phyloP scores from a whole-genome alignment of 2,329 filamentous ascomycete species.

The Ascochyta koolunga region DNA sequence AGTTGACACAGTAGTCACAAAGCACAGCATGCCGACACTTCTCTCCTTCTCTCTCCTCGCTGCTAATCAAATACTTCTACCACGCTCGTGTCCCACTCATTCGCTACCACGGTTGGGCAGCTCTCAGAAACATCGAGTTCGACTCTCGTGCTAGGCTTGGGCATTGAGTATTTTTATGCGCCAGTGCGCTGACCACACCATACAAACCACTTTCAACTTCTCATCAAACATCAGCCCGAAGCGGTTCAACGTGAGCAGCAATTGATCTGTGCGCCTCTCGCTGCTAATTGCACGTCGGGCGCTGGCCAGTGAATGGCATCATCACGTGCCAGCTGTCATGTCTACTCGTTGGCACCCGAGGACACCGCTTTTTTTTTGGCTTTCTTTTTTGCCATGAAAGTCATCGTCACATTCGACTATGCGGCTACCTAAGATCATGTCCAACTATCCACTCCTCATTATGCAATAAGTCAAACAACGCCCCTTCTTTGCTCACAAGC shows the following conservation, averaged over 20 bases:
- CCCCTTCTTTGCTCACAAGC: slow-evolving; percentile 21
- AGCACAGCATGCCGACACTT: neutral
- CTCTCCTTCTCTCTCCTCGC: neutral
- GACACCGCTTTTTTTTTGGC: too few relatives aligned
- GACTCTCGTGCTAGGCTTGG: slow-evolving; percentile 18
- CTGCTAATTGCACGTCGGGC: neutral
- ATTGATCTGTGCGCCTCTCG: neutral
- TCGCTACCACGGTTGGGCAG: neutral
- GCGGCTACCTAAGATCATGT: slow-evolving; percentile 16
- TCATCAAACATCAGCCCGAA: neutral
- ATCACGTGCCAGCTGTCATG: neutral
- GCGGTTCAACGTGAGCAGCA: neutral
- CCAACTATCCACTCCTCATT: slow-evolving; percentile 28
- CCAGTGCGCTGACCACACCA: slow-evolving; percentile 13
- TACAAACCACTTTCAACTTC: slow-evolving; percentile 2
- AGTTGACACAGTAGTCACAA: neutral
- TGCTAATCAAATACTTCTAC: neutral
- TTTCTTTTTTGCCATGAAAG: slow-evolving; percentile 6
- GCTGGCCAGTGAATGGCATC: neutral
- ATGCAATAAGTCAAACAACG: slow-evolving; percentile 41
- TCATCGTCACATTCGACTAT: slow-evolving; percentile 16
- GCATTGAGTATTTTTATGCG: slow-evolving; percentile 17
- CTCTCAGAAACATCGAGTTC: slow-evolving; percentile 1
- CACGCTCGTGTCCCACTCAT: neutral
- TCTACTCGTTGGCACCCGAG: neutral